Base-by-base conservation (phyloP, 2,329 filamentous ascomycete species). In the Ambrosiella cleistominuta region DNA sequence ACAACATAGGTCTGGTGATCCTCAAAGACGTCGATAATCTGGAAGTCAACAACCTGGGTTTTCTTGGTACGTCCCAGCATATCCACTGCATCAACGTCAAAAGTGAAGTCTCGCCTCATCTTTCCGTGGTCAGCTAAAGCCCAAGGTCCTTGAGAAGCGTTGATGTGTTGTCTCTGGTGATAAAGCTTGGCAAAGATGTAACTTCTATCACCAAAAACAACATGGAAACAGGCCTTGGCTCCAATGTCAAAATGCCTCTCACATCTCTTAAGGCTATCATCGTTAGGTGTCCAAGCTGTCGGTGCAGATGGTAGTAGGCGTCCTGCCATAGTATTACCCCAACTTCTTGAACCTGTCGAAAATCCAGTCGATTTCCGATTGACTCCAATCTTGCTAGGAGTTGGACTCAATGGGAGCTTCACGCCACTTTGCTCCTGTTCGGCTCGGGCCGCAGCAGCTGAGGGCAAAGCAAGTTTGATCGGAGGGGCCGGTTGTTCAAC, bases 141-240 rank as follows among this genome's bases (percentile, higher is more conserved):
- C 93, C 93, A 98, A 0, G 91, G 88, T 0, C 87, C 86, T 69
- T 96, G 90, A 1, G 85, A 81, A 62, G 96, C 89, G 62, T 83
- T 81, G 68, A 83, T 80, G 12, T 86, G 88, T 64, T 83, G 79
- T 56, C 86, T 79, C 67, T 95, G 88, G 67, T 88, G 85, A 67
- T 96, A 91, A 37, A 97, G 75, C 65, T 91, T 82, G 64, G 93
- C 88, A 71, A 96, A 98, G 44, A 97, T 83, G 39, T 90, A 88
- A 67, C 88, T 95, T 71, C 91, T 95, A 69, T 98, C 93, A 42
- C 93, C 93, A 69, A 97, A 98, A 56, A 98, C 78, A 13, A 97
- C 87, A 66, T 97, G 91, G 69, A 97, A 98, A 60, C 95, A 82
- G 0, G 88, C 88, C 69, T 98, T 97, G 52, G 93, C 85, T 62